A percentile compares a stretch with the other conserved stretches of the same genome.
These are phyloP conservation scores for Picochlorum sp. DNA, from an alignment of 139 green algal species.

Conservation along the genomic window DNA sequence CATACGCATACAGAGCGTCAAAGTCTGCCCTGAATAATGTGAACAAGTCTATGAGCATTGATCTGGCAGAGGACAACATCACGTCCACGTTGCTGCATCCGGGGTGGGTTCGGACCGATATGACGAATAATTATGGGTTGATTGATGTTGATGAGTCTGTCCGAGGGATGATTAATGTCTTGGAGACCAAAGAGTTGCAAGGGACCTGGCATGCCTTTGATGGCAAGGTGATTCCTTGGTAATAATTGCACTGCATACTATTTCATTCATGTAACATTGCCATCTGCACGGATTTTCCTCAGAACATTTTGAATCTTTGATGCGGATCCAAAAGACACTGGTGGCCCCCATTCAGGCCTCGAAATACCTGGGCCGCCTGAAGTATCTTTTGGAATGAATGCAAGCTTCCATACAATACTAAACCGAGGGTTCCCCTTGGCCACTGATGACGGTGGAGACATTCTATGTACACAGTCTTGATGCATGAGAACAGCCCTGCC, in stretches of 20 bases:
- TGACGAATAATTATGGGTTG: conserved; percentile 22
- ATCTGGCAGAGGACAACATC: conserved; percentile 24
- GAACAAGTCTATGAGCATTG: conserved; percentile 33
- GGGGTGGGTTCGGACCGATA: conserved; percentile 25
- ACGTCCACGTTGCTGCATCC: conserved; percentile 36
- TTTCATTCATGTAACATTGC: background rate
- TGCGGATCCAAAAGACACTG: conserved; percentile 38
- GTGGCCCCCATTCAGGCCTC: conserved; percentile 37
- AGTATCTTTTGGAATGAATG: conserved; percentile 30
- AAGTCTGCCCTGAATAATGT: conserved; percentile 41
- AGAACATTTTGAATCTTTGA: conserved; percentile 35
- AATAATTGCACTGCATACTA: background rate
- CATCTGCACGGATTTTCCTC: conserved; percentile 6
- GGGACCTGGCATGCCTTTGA: conserved; percentile 18
- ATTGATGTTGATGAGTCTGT: conserved; percentile 24
- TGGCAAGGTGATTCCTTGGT: conserved; percentile 22
- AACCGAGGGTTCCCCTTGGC: conserved; percentile 37
- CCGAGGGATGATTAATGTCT: conserved; percentile 25
- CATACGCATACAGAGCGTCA: conserved; percentile 30
- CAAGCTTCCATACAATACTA: conserved; percentile 61
- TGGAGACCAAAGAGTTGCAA: conserved; percentile 20
- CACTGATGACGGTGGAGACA: conserved; percentile 30
- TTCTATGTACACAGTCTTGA: conserved; percentile 58
- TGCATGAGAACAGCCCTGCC: conserved; percentile 38
- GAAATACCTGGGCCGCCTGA: background rate